Base-by-base conservation (phyloP, 2,329 filamentous ascomycete species). In the Alternaria tenuissima region DNA sequence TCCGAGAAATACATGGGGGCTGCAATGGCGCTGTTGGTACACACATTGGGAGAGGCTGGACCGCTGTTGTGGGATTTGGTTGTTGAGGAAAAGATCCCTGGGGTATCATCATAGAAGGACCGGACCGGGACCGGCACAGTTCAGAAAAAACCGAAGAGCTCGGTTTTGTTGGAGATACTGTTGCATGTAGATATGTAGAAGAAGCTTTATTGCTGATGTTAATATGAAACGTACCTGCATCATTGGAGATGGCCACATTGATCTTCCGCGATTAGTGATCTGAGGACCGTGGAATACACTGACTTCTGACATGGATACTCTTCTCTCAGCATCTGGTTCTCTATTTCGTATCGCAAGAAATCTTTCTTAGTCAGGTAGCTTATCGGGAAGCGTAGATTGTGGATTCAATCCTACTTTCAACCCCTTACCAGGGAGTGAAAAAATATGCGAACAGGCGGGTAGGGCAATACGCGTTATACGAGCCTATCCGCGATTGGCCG, bases 21-120 rank as follows among this genome's bases (percentile, higher is more conserved):
- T 18, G 28, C 28, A 30, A 30, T 30, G 52, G 57, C 38, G 41
- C 30, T 54, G 51, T 59, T 55, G 64, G 26, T 41, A 55, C 38
- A 57, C 44, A 57, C 56, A 56, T 36, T n/a, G 16, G 41, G 53
- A n/a, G 39, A 55, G 54, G 48, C 53, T 42, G 42, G 53, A 5
- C 36, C 36, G 36, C 36, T 39, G 34, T n/a, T 4, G 55, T 46
- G 4, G 32, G 11, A 14, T 6, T 14, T 24, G 36, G 28, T 57
- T 26, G 39, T 47, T 41, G 39, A 32, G 20, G 39, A 24, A 16
- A 11, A 44, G n/a, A 39, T 36, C 9, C 11, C 36, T 43, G 30
- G 3, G 53, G 41, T 26, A 34, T n/a, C 12, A 42, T 47, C 16
- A 57, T 47, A 52, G 46, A 49, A 36, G 46, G 52, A 32, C 52